phyloP scores from a whole-genome alignment of 441 rosid genomes.

The Syzygium malaccense region DNA sequence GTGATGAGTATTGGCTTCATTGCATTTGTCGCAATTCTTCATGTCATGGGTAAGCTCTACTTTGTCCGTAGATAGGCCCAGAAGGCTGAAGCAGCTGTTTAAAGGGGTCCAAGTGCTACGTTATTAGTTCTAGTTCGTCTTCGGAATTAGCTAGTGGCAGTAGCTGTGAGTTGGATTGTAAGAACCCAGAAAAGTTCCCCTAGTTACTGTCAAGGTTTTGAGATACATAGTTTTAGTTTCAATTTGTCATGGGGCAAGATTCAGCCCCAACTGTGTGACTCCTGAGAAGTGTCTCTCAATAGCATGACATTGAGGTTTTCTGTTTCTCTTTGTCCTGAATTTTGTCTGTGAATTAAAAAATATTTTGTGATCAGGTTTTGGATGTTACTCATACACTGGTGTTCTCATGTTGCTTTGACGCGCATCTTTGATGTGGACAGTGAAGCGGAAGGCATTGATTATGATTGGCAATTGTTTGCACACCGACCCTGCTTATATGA shows the following conservation, averaged over 20 bases:
- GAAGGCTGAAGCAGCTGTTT: not conserved
- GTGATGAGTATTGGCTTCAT: constrained; percentile 92
- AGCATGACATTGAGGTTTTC: not conserved
- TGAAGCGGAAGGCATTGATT: not conserved
- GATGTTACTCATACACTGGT: not conserved
- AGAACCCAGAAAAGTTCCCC: not conserved
- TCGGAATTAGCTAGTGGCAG: not conserved
- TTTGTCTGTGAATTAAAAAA: not conserved
- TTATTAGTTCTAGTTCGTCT: not conserved
- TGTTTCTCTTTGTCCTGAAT: not conserved
- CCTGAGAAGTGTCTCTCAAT: not conserved
- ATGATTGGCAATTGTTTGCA: not conserved
- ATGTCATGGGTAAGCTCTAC: constrained; percentile 77
- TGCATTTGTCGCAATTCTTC: constrained; percentile 83
- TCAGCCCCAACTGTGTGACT: not conserved
- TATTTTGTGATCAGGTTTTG: not conserved
- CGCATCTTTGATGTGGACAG: not conserved
- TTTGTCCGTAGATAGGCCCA: constrained; percentile 41
- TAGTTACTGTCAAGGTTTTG: not conserved
- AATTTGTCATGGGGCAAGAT: not conserved
- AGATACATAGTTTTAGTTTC: not conserved
- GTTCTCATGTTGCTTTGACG: not conserved
- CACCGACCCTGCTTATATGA: not conserved
- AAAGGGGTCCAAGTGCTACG: not conserved
- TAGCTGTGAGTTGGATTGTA: not conserved